These are phyloP conservation scores for Kentomonas sorsogonicus DNA, from an alignment of 208 protist species.

Conservation along the genomic window DNA sequence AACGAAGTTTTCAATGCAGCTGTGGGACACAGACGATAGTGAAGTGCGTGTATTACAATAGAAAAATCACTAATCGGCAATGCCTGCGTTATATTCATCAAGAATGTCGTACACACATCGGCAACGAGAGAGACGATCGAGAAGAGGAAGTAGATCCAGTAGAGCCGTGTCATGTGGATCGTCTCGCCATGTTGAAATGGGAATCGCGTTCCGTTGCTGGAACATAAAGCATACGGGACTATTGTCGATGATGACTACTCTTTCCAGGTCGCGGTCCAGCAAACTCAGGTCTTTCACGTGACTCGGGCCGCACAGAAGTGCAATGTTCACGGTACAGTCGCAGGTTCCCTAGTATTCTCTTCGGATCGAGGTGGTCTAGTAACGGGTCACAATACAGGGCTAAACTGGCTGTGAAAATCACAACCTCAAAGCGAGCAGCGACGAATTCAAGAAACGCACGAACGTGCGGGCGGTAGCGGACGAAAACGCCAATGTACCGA, in stretches of 20 bases:
- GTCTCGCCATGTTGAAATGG: slow-evolving; percentile 56
- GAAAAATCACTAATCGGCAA: neutral
- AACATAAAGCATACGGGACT: slow-evolving; percentile 56
- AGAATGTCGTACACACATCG: slow-evolving; percentile 46
- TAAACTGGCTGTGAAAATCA: slow-evolving; percentile 63
- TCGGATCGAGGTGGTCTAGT: slow-evolving; percentile 40
- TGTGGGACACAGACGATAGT: slow-evolving; percentile 4
- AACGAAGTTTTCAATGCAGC: neutral
- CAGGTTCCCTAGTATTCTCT: slow-evolving; percentile 33
- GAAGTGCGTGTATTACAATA: neutral
- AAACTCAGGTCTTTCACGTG: slow-evolving; percentile 63
- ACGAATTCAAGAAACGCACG: slow-evolving; percentile 50
- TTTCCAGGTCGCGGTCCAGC: slow-evolving; percentile 38
- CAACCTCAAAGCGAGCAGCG: slow-evolving; percentile 38
- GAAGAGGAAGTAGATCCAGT: slow-evolving; percentile 35
- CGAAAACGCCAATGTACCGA: slow-evolving; percentile 27
- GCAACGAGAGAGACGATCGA: slow-evolving; percentile 30
- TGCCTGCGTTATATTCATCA: slow-evolving; percentile 36
- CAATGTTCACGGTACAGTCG: slow-evolving; percentile 60
- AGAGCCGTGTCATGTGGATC: slow-evolving; percentile 46
- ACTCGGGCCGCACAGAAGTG: slow-evolving; percentile 23
- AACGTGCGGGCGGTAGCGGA: slow-evolving; percentile 49
- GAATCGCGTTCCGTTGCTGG: slow-evolving; percentile 68
- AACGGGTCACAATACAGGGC: slow-evolving; percentile 38
- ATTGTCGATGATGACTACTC: slow-evolving; percentile 61